Evolutionary conservation across 2,329 filamentous ascomycete genomes (phyloP), one percentile per base, ranked within the genome.

Genomic region (Epichloe elymi): DNA sequence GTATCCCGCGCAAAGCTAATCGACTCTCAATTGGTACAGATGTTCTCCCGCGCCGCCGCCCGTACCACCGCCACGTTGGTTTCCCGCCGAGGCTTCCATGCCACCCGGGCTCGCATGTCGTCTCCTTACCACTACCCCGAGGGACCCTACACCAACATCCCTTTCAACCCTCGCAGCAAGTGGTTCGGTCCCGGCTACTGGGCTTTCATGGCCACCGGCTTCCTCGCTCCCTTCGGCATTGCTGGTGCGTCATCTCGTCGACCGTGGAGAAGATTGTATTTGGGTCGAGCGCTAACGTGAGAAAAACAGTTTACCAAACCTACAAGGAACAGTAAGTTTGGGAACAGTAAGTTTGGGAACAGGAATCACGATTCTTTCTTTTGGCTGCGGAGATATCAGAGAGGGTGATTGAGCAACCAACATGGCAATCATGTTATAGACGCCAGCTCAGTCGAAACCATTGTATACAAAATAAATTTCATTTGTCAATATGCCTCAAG

Each of bases 101-200:
- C 88, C 65, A 94, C 91, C 69, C 87, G 88, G 66, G 73, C 85
- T 68, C 88, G 87, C 70, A 74, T 95, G 68, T 80, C 78, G 63
- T 94, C 88, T 68, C 90, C 90, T 58, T 96, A 95, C 84, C 93
- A 98, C 79, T 98, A 98, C 78, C 85, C 91, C 62, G 91, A 97
- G 77, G 93, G 91, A 59, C 87, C 91, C 65, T 86, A 88, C 73
- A 84, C 79, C 77, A 97, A 96, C 80, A 74, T 98, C 59, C 93
- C 93, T 60, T 98, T 98, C 83, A 95, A 98, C 79, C 86, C 93
- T 60, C 78, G 88, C 74, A 91, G 83, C 67, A 87, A 83, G 74
- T 86, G 78, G 74, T 98, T 98, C 70, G 80, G 75, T 59, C 56
- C 88, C 61, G 79, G 84, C 72, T 98, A 86, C 83, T 94, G 88